phyloP scores from a whole-genome alignment of 306 rosid genomes.

The Castanea mollissima region DNA sequence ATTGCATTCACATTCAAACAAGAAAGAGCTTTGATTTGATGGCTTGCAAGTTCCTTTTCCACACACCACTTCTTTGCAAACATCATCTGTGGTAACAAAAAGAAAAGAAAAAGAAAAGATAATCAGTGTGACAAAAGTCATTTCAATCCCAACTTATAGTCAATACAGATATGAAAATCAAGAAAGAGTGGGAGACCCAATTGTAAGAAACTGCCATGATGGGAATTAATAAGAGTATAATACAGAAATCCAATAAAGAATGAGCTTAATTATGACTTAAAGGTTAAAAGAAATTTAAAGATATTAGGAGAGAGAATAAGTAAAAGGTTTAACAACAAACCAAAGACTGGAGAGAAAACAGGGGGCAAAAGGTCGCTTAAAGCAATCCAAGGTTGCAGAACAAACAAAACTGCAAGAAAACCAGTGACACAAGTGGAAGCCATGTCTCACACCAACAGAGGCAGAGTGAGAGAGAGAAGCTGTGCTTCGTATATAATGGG shows the following conservation, averaged over 20 bases:
- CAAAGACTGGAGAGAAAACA: slow-evolving; percentile 56
- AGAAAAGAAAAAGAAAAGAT: neutral
- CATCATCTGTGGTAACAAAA: slow-evolving; percentile 16
- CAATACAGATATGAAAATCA: neutral
- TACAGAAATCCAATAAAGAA: neutral
- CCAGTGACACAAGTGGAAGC: slow-evolving; percentile 30
- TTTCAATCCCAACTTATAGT: neutral
- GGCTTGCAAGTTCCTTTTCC: slow-evolving; percentile 82
- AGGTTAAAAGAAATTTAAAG: neutral
- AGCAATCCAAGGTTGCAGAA: slow-evolving; percentile 40
- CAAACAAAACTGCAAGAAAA: slow-evolving; percentile 32
- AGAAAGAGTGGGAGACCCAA: neutral
- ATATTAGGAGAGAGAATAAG: neutral
- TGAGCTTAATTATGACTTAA: neutral
- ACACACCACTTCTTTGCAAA: slow-evolving; percentile 65
- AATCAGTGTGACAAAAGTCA: neutral
- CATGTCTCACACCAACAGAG: slow-evolving; percentile 28
- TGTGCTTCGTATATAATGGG: neutral
- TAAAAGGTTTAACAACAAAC: slow-evolving; percentile 34
- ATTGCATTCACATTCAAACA: slow-evolving; percentile 69
- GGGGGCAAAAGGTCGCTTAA: slow-evolving; percentile 47
- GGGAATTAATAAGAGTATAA: neutral
- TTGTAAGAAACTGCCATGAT: neutral
- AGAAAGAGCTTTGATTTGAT: slow-evolving; percentile 43
- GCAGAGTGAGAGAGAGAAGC: neutral